Conservation (phyloP, 805 yeast genomes). For the Saccharomycopsis sp. region DNA sequence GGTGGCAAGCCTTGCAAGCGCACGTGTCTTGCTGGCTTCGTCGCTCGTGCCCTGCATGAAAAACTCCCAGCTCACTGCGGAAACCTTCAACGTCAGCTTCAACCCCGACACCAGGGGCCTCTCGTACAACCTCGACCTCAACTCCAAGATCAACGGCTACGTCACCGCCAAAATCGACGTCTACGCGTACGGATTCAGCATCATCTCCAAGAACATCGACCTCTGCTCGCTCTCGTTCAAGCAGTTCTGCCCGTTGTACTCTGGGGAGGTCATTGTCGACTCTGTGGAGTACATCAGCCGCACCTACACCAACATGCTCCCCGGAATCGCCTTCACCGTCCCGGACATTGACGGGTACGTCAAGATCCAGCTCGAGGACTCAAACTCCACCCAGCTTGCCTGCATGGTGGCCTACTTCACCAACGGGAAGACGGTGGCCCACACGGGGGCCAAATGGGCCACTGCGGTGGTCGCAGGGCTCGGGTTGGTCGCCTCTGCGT, state of each 20-base stretch:
- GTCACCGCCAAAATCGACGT: conserved; percentile 66
- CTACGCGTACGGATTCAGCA: conserved; percentile 78
- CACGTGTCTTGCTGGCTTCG: conserved; percentile 47
- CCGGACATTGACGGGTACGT: conserved; percentile 83
- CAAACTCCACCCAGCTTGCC: conserved; percentile 42
- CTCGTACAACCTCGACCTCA: conserved; percentile 61
- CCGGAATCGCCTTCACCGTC: conserved; percentile 79
- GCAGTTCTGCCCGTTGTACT: conserved; percentile 84
- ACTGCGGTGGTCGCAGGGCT: conserved; percentile 86
- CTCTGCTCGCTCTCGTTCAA: conserved; percentile 64
- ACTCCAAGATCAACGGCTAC: conserved; percentile 59
- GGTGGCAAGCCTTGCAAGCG: conserved; percentile 3
- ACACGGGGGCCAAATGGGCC: conserved; percentile 83
- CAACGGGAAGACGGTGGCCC: conserved; percentile 77
- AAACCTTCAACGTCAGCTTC: conserved; percentile 66
- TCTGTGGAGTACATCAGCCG: conserved; percentile 54
- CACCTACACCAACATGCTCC: conserved; percentile 49
- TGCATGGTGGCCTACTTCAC: conserved; percentile 71
- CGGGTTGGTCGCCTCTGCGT: conserved; percentile 76
- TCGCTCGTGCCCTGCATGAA: conserved; percentile 87
- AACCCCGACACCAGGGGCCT: conserved; percentile 65
- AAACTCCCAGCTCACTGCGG: conserved; percentile 63
- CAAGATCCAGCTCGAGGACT: conserved; percentile 41
- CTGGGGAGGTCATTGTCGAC: conserved; percentile 74
- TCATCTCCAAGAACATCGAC: conserved; percentile 52